Base-by-base conservation (phyloP, 1,284 basidiomycete species). In the Termitomyces sp. region DNA sequence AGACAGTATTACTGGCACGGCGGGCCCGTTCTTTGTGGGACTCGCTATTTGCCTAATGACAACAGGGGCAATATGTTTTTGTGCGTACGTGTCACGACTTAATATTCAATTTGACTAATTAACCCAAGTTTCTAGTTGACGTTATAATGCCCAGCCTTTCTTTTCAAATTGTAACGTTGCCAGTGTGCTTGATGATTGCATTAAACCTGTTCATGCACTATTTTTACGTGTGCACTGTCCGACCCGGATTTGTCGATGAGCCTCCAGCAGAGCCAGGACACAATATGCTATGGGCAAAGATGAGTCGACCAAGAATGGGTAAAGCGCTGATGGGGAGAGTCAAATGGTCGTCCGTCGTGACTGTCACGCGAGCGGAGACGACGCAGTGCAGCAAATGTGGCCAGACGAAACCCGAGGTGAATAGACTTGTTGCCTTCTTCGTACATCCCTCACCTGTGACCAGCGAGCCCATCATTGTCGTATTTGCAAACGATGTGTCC, bases 401-500 rank as follows among this genome's bases (percentile, higher is more conserved):
- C 15, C 71, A 78, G 17, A 74, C 81, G 50, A 89, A 92, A 64
- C 95, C 95, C 33, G 91, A 92, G 78, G 93, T 94, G 68, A 70
- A 84, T 70, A 2, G 7, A 19, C 34, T 15, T 38, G 5, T 24
- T 46, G 45, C 38, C 38, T 39, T 31, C 15, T 56, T 36, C 34
- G 13, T 1, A 2, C 21, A 8, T 34, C 26, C 13, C 30, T 50
- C 30, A 51, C 9, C 24, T 12, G 6, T 6, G 21, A 15, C 13
- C 58, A 98, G 86, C 86, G 97, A 68, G 80, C 95, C 2, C 96
- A 99, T 13, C 97, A 99, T 71, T 99, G 96, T 73, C 81, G 88
- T 9, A 87, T 97, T 61, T 99, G 96, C 71, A 91, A 92, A 60
- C 83, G 81, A 51, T 99, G 97, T 68, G 83, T 97, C 21, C 72